phyloP scores from a whole-genome alignment of 495 filamentous ascomycete species.

The Penicillium coffeae region DNA sequence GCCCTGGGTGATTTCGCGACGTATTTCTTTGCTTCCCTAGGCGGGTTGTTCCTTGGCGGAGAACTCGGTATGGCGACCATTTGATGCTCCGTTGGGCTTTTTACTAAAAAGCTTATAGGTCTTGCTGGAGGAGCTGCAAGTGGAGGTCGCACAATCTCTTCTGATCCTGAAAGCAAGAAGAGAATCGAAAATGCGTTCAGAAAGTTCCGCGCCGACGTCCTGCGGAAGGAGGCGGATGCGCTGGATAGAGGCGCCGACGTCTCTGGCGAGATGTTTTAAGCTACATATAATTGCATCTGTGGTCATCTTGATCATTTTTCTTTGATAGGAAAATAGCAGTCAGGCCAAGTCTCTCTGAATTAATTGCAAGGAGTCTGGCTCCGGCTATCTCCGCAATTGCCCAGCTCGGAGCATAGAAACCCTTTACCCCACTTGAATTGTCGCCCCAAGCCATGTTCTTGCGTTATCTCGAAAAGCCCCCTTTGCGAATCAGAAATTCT shows the following conservation, averaged over 20 bases:
- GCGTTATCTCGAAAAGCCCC: no score
- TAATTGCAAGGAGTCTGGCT: no score
- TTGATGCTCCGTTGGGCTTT: not conserved
- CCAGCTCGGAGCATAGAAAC: no score
- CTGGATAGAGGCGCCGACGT: constrained; percentile 44
- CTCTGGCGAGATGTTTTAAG: not conserved
- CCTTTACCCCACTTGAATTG: no score
- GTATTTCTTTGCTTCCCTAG: constrained; percentile 57
- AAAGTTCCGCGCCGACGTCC: constrained; percentile 57
- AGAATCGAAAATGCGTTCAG: constrained; percentile 63
- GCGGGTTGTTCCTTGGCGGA: constrained; percentile 61
- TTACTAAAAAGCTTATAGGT: constrained; percentile 30
- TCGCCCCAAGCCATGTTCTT: no score
- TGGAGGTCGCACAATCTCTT: constrained; percentile 47
- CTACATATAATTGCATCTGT: not conserved
- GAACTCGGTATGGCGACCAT: constrained; percentile 42
- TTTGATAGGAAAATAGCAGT: no score
- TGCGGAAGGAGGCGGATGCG: constrained; percentile 53
- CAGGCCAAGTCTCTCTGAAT: no score
- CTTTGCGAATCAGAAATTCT: no score
- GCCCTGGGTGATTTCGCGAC: constrained; percentile 57
- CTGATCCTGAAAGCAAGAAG: constrained; percentile 50
- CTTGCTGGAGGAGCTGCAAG: constrained; percentile 51
- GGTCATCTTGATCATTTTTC: no score
- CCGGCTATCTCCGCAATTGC: no score